Evolutionary conservation across 441 rosid species (phyloP).

Genomic region (Brassica balearica): DNA sequence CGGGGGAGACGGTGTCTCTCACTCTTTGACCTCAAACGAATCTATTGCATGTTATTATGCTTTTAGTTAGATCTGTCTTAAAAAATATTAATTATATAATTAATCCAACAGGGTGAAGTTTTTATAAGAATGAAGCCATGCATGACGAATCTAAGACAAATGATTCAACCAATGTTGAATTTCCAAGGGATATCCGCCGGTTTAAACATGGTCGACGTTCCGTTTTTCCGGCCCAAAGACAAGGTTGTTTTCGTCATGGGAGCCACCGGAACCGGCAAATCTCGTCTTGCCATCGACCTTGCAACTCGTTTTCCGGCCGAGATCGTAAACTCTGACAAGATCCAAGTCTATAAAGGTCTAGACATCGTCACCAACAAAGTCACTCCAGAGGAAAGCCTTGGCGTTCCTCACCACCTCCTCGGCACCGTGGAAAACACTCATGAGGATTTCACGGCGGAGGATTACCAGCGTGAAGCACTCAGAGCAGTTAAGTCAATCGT

Average conservation of each 20-base stretch:
- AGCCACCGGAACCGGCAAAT: conserved; percentile 82
- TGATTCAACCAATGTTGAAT: conserved; percentile 57
- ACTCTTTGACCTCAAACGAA: conserved; percentile 34
- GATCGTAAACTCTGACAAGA: conserved; percentile 79
- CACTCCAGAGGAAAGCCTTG: conserved; percentile 66
- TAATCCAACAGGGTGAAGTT: conserved; percentile 38
- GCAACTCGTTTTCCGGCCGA: conserved; percentile 73
- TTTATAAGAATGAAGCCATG: conserved; percentile 55
- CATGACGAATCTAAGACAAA: conserved; percentile 54
- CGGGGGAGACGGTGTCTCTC: conserved; percentile 31
- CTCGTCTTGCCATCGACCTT: conserved; percentile 76
- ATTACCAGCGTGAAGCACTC: conserved; percentile 54
- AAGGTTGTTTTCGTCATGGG: conserved; percentile 81
- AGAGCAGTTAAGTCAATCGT: conserved; percentile 50
- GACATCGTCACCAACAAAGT: conserved; percentile 76
- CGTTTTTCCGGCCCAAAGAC: conserved; percentile 59
- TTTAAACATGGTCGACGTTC: conserved; percentile 46
- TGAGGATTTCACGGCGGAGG: conserved; percentile 55
- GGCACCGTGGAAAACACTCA: conserved; percentile 52
- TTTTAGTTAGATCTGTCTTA: conserved; percentile 41
- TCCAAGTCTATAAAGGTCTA: conserved; percentile 77
- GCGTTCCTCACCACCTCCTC: conserved; percentile 74
- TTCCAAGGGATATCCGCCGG: conserved; percentile 48
- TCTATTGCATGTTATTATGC: conserved; percentile 45
- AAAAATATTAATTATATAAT: conserved; percentile 11